Evolutionary conservation across 768 basidiomycete species (phyloP), one percentile per base, ranked within the genome.

Genomic region (Boletus fagicola): DNA sequence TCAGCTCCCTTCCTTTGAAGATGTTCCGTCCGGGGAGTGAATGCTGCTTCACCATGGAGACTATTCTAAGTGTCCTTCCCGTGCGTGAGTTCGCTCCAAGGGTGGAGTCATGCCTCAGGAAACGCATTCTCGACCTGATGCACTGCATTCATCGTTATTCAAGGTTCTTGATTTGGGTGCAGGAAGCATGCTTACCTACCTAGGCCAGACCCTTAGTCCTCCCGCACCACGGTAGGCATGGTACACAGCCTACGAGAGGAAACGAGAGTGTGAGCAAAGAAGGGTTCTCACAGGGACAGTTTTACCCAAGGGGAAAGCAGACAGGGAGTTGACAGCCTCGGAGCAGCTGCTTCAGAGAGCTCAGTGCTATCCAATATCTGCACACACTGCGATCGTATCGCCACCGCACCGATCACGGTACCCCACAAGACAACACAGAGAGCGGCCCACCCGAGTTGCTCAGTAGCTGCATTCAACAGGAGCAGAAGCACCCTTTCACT

Each of bases 201-300:
- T 95, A 88, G 70, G 83, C 76, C 20, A 94, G 76, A 20, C 94
- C 56, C 56, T 59, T 93, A 62, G 86, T 84, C 62, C 78, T 81
- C 72, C 94, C 93, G 75, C 94, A 94, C 88, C 85, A 92, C 30
- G 78, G 75, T 52, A 90, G 73, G 72, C 92, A 92, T 26, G 78
- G 80, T 11, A 88, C 76, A 48, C 92, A 90, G 40, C 90, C 88
- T 15, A 82, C 65, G 63, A 92, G 88, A 8, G 87, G 86, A 38
- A 22, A 61, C 49, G 54, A 61, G 39, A 31, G 43, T 26, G 51
- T 22, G 51, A 62, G 43, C 12, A n/a, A 30, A 43, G 20, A 30
- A 42, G 42, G 53, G 53, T 48, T n/a, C 39, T 30, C 45, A 48
- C 38, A 51, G 22, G 46, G 20, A 53, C 4, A 43, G 36, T 28